Evolutionary conservation across 495 filamentous ascomycete species (phyloP), one percentile per base, ranked within the genome.

Genomic region (Cercophora scortea): DNA sequence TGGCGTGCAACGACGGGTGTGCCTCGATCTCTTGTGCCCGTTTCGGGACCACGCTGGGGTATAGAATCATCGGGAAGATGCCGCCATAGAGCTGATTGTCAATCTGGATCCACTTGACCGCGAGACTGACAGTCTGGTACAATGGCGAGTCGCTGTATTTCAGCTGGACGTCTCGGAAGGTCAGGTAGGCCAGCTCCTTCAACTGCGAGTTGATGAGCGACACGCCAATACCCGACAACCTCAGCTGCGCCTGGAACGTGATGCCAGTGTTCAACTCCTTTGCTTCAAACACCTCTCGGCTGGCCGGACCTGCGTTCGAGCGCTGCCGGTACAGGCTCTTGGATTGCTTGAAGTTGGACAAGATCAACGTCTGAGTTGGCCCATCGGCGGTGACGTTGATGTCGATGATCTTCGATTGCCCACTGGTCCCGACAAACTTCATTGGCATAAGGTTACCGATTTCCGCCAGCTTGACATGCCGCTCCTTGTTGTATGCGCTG

Each of bases 41-140:
- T 74, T 97, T 97, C 2, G 94, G 94, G 9, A 98, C 93, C n/a
- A 98, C 93, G 67, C 90, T 95, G 9, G 93, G 93, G 64, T 98
- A 98, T 39, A 97, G 75, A 51, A 98, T 83, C 69, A 98, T 95
- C 0, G 93, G 93, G 77, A 98, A 98, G 57, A 98, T 90, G 12
- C 93, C 93, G 41, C 93, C 93, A 63, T 97, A 98, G 19, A 98
- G 84, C 63, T 98, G 93, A 62, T 98, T 98, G 72, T 98, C 93
- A 62, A 98, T 91, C 67, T 98, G 93, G 45, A 98, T 90, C 93
- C 93, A 98, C 67, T 96, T 97, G 66, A 96, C 86, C 0, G 87
- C 86, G 9, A 89, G 77, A 45, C 86, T 89, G 52, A 96, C 68
- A 6, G 89, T 96, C 70, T 97, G 93, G 64, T 93, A 95, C 11